A percentile compares a stretch with the other conserved stretches of the same genome.
Evolutionary conservation across 768 basidiomycete species (phyloP).

Genomic region (Mycena olivaceomarginata): DNA sequence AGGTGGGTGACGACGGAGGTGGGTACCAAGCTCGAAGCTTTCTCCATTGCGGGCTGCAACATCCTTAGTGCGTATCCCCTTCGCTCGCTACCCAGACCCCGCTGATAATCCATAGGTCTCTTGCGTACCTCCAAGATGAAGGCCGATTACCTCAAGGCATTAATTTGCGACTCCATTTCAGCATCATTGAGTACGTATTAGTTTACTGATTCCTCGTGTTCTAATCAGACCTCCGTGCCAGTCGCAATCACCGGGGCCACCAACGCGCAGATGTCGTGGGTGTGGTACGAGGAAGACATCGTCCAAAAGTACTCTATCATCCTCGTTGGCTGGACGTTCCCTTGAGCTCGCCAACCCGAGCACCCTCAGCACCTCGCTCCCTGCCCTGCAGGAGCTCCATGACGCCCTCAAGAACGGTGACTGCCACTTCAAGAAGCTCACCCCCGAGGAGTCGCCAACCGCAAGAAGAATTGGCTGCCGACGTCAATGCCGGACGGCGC

Average conservation of each 20-base stretch:
- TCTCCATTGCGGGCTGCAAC: not conserved
- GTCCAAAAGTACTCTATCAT: not conserved
- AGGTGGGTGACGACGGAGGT: not conserved
- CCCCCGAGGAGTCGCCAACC: too few species aligned
- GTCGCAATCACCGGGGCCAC: not conserved
- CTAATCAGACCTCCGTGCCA: not conserved
- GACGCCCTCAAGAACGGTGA: too few species aligned
- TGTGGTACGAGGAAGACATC: conserved; percentile 14
- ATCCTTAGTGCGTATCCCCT: not conserved
- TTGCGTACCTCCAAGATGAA: not conserved
- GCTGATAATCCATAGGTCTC: not conserved
- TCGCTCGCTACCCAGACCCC: not conserved
- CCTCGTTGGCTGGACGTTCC: too few species aligned
- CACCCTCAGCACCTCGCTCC: too few species aligned
- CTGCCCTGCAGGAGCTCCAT: too few species aligned
- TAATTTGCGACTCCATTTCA: too few species aligned
- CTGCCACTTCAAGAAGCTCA: too few species aligned
- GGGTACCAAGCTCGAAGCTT: not conserved
- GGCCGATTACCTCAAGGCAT: too few species aligned
- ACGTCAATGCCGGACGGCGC: too few species aligned
- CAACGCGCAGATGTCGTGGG: not conserved
- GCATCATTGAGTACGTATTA: too few species aligned
- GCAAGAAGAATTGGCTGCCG: too few species aligned
- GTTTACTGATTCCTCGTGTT: not conserved
- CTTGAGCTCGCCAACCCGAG: too few species aligned